These are phyloP conservation scores for Leishmania tarentolae DNA, from an alignment of 208 protist genomes.

Conservation along the genomic window DNA sequence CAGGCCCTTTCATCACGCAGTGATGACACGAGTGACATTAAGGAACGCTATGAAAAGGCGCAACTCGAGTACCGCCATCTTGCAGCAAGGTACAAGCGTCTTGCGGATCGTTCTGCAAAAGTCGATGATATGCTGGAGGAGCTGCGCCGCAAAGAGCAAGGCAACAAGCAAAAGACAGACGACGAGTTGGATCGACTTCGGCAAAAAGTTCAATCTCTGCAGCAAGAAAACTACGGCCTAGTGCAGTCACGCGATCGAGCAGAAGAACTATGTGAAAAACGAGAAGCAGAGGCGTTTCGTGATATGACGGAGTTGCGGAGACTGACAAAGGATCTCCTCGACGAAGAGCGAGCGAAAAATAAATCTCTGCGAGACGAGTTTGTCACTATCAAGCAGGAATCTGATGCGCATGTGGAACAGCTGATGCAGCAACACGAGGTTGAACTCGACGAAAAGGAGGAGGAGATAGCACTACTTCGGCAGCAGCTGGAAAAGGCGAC, in stretches of 20 bases:
- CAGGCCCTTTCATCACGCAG: constrained; percentile 39
- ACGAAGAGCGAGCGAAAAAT: constrained; percentile 57
- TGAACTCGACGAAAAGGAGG: constrained; percentile 41
- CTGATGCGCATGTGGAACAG: constrained; percentile 51
- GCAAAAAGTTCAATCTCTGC: constrained; percentile 53
- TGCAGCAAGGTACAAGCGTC: constrained; percentile 51
- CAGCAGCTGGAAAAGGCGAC: constrained; percentile 47
- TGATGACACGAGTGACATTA: constrained; percentile 45
- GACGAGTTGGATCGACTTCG: constrained; percentile 56
- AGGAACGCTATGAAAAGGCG: constrained; percentile 64
- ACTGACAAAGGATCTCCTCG: constrained; percentile 59
- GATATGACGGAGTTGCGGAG: constrained; percentile 78
- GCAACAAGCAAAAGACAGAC: constrained; percentile 35
- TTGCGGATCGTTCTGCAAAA: constrained; percentile 58
- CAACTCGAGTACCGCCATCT: constrained; percentile 86
- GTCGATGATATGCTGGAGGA: constrained; percentile 56
- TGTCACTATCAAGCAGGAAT: constrained; percentile 35
- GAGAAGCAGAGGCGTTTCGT: constrained; percentile 69
- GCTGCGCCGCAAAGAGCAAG: constrained; percentile 39
- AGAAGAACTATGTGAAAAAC: constrained; percentile 74
- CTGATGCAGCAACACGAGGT: constrained; percentile 49
- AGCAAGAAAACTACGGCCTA: constrained; percentile 64
- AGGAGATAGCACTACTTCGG: constrained; percentile 47
- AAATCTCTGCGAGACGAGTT: constrained; percentile 49
- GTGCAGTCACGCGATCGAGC: constrained; percentile 70